Conservation (phyloP, 164 flowering plant genomes). For the Berberis thunbergii region DNA sequence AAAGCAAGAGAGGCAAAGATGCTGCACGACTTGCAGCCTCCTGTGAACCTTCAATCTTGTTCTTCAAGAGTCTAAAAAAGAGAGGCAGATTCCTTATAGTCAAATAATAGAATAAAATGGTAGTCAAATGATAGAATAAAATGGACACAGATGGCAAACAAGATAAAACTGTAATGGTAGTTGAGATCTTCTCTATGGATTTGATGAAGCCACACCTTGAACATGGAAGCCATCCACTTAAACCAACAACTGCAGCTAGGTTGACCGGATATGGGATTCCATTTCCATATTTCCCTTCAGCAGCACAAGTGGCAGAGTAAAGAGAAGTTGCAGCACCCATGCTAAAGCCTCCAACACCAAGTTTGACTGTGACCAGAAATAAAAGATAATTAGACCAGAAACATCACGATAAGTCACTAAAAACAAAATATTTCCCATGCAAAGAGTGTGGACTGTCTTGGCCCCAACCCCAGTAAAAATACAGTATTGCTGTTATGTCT, state of each 20-base stretch:
- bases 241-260: conserved; percentile 70
- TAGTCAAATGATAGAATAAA: too few relatives aligned
- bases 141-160: neutral
- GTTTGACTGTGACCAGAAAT: conserved; percentile 51
- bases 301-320: conserved; percentile 82
- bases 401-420: too few relatives aligned
- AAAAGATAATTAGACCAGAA: neutral
- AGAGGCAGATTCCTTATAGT: neutral
- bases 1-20: conserved; percentile 74
- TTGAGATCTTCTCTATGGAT: neutral
- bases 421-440: too few relatives aligned
- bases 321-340: conserved; percentile 95
- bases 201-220: conserved; percentile 42
- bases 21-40: conserved; percentile 83
- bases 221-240: conserved; percentile 98
- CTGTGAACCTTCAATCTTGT: conserved; percentile 67
- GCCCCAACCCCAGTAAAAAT: too few relatives aligned
- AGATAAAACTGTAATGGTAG: neutral
- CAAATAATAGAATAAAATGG: neutral
- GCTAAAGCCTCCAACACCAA: conserved; percentile 96
- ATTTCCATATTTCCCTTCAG: conserved; percentile 67
- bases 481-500: too few relatives aligned
- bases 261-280: conserved; percentile 60
- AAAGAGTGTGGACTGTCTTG: too few relatives aligned
- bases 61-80: conserved; percentile 50